A percentile compares a stretch with the other conserved stretches of the same genome.
These are phyloP conservation scores for Colletotrichum lindemuthianum DNA, from an alignment of 2,329 filamentous ascomycete species.

Conservation along the genomic window DNA sequence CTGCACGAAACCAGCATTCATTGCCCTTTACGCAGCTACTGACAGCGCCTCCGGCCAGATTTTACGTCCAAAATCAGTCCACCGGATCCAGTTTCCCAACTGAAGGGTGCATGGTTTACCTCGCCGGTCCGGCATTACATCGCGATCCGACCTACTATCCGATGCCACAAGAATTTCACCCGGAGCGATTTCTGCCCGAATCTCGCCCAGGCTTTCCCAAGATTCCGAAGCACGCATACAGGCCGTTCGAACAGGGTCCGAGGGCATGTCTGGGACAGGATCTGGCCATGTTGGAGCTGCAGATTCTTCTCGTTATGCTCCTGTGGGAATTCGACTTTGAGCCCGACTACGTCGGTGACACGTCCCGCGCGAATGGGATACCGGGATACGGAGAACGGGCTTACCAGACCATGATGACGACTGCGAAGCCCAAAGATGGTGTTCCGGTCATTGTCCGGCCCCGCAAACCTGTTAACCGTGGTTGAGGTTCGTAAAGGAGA, in stretches of 20 bases:
- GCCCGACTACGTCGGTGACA: not conserved
- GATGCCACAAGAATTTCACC: constrained; percentile 45
- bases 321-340: not conserved
- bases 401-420: not conserved
- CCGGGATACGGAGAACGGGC: not conserved
- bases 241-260: constrained; percentile 62
- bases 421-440: constrained; percentile 63
- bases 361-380: not conserved
- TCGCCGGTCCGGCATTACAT: constrained; percentile 29
- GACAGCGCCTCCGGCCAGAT: too few relatives aligned
- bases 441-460: constrained; percentile 69
- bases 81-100: constrained; percentile 41
- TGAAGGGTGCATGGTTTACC: constrained; percentile 42
- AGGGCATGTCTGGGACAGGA: constrained; percentile 66
- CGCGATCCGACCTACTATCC: constrained; percentile 40
- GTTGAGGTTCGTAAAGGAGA: too few relatives aligned
- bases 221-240: constrained; percentile 52
- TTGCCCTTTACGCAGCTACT: too few relatives aligned
- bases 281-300: constrained; percentile 62
- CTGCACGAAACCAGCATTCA: not conserved
- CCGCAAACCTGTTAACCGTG: too few relatives aligned
- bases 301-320: constrained; percentile 59
- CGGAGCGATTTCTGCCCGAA: constrained; percentile 52
- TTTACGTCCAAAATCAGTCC: not conserved
- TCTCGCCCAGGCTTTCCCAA: constrained; percentile 46